phyloP scores from a whole-genome alignment of 257 asterid genomes.

The Perilla frutescens region DNA sequence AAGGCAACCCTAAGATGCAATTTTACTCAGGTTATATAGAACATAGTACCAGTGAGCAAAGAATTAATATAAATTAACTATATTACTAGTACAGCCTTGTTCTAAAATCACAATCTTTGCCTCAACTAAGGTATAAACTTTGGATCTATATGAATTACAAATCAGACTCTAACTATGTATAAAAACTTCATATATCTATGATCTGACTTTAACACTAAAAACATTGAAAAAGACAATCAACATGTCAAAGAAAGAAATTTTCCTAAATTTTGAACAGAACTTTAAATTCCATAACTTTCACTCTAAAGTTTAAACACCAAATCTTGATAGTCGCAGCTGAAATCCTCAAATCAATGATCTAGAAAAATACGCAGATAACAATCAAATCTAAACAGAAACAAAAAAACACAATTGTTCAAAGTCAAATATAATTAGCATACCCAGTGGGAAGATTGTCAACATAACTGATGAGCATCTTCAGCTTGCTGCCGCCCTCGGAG shows the following conservation, averaged over 20 bases:
- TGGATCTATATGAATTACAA: background rate
- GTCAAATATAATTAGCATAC: conserved; percentile 42
- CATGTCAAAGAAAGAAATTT: background rate
- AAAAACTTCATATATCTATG: background rate
- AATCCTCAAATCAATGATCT: background rate
- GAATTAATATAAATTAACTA: background rate
- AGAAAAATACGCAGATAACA: background rate
- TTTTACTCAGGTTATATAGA: background rate
- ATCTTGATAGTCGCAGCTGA: conserved; percentile 25
- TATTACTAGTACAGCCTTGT: background rate
- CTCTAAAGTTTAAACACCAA: conserved; percentile 10
- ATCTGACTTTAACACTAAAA: background rate
- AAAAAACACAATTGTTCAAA: background rate
- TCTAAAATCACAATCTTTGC: conserved; percentile 1
- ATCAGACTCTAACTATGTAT: background rate
- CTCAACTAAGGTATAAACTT: background rate
- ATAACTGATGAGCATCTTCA: conserved; percentile 85
- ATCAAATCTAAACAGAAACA: conserved; percentile 20
- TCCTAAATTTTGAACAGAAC: conserved; percentile 14
- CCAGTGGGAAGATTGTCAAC: conserved; percentile 93
- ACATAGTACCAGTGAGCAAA: background rate
- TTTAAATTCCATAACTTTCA: background rate
- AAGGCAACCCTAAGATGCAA: background rate
- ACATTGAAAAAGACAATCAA: background rate
- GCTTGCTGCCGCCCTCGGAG: conserved; percentile 84